These are phyloP conservation scores for Candida quercuum DNA, from an alignment of 805 yeast genomes.

Conservation along the genomic window DNA sequence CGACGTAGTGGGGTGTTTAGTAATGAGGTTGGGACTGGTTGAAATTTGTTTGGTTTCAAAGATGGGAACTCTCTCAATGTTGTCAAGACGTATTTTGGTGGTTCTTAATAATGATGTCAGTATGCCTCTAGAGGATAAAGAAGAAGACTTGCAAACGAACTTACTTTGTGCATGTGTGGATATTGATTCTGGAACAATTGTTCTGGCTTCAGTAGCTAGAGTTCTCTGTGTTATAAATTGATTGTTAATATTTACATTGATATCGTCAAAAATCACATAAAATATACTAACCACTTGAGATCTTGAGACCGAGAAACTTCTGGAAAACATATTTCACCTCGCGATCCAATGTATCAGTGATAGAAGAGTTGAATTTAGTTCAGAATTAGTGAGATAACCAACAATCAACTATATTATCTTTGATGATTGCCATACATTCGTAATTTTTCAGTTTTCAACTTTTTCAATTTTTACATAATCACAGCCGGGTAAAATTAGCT, in stretches of 20 bases:
- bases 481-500: not conserved
- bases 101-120: conserved; percentile 25
- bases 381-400: no score
- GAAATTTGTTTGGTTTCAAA: conserved; percentile 72
- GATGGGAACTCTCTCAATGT: conserved; percentile 84
- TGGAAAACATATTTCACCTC: no score
- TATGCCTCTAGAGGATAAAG: no score
- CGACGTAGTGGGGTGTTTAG: conserved; percentile 77
- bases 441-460: not conserved
- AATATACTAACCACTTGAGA: not conserved
- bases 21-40: conserved; percentile 71
- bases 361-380: no score
- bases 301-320: not conserved
- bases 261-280: not conserved
- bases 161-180: conserved; percentile 15
- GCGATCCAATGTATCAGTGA: no score
- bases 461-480: not conserved
- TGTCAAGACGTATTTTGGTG: conserved; percentile 71
- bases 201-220: conserved; percentile 19
- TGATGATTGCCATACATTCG: not conserved
- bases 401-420: not conserved
- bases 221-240: conserved; percentile 4
- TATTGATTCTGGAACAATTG: conserved; percentile 6
- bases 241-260: not conserved
- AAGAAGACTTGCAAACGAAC: no score